Percentiles rank a stretch among this genome's conserved stretches.
Conservation (phyloP, 2,329 filamentous ascomycete genomes). For the Botrytis porri region DNA sequence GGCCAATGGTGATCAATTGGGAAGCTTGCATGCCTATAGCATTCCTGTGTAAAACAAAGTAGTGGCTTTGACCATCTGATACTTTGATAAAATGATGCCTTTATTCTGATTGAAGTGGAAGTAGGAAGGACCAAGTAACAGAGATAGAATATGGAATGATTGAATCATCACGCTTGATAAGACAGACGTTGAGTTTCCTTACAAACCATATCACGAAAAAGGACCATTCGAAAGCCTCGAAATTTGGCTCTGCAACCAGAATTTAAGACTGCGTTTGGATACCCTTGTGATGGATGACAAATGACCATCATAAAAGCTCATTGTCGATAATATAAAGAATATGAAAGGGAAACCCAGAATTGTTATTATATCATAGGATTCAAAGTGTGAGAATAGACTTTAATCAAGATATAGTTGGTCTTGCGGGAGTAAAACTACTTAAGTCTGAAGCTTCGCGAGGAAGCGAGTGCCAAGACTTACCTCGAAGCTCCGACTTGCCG, state of each 20-base stretch:
- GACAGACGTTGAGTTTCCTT: neutral
- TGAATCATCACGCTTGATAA: neutral
- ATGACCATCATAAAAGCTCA: neutral
- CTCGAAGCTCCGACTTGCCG: conserved; percentile 7
- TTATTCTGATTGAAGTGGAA: neutral
- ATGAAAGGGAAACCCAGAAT: no score
- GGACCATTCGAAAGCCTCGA: neutral
- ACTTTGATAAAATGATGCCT: neutral
- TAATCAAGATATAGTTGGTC: neutral
- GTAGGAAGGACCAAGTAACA: no score
- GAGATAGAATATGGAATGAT: neutral
- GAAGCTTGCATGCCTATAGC: neutral
- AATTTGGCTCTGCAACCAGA: neutral
- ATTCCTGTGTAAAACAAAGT: neutral
- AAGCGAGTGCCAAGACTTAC: neutral
- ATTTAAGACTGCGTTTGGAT: neutral
- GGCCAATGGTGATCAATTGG: neutral
- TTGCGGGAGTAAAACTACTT: neutral
- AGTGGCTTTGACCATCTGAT: neutral
- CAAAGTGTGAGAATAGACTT: neutral
- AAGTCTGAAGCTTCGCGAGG: neutral
- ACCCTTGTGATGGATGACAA: neutral
- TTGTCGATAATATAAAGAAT: neutral
- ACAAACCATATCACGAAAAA: neutral
- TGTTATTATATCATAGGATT: neutral